Evolutionary conservation across 768 basidiomycete species (phyloP).

Genomic region (Mycena latifolia): DNA sequence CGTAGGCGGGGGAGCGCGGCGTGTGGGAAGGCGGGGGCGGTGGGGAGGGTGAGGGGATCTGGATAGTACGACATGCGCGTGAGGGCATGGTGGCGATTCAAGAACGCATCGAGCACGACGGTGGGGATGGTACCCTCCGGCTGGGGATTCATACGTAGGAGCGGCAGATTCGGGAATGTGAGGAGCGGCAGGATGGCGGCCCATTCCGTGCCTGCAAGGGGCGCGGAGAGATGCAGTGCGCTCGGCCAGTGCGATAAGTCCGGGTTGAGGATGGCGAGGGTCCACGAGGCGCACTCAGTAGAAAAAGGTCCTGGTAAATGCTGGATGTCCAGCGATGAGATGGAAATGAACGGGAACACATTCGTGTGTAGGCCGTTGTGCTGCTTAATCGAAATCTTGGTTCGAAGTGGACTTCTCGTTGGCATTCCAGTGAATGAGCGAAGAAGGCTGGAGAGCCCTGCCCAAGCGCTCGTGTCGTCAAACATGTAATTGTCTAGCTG

Average conservation of each 20-base stretch:
- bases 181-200: slow-evolving; percentile 26
- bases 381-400: slow-evolving; percentile 17
- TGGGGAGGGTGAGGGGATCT: slow-evolving; percentile 18
- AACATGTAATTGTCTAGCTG: slow-evolving; percentile 32
- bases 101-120: slow-evolving; percentile 29
- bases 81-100: slow-evolving; percentile 22
- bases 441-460: slow-evolving; percentile 8
- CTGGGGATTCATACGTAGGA: slow-evolving; percentile 19
- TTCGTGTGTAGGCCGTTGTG: slow-evolving; percentile 26
- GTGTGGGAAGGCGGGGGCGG: slow-evolving; percentile 11
- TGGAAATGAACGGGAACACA: slow-evolving; percentile 32
- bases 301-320: slow-evolving; percentile 22
- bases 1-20: slow-evolving; percentile 20
- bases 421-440: background rate
- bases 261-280: slow-evolving; percentile 22
- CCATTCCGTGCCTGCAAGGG: slow-evolving; percentile 30
- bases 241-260: slow-evolving; percentile 23
- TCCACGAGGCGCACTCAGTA: slow-evolving; percentile 15
- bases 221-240: slow-evolving; percentile 15
- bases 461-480: background rate
- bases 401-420: slow-evolving; percentile 5
- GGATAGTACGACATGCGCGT: slow-evolving; percentile 34
- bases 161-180: slow-evolving; percentile 18
- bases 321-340: slow-evolving; percentile 25
- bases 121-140: slow-evolving; percentile 12